Evolutionary conservation across 345 rosid species (phyloP), one percentile per base, ranked within the genome.

Genomic region (Pistacia integerrima): DNA sequence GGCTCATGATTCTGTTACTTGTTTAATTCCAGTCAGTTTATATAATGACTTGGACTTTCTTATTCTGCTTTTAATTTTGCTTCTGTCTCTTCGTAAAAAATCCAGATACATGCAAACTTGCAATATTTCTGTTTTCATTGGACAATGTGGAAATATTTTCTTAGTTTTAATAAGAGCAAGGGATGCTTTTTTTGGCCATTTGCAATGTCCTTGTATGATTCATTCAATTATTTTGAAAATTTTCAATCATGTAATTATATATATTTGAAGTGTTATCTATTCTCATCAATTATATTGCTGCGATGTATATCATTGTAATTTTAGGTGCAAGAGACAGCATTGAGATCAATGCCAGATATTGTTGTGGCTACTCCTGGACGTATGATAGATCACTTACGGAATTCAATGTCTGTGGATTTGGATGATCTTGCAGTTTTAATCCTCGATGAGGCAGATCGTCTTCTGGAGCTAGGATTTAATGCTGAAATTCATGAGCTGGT

Each of bases 281-380:
- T 61, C 51, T 66, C 58, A 59, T 52, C 41, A 41, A 46, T 17
- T 25, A 58, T 67, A 46, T 70, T 64, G 11, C 4, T 30, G 8
- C 78, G 58, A 74, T 58, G 72, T 67, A 13, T 55, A 64, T 61
- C 72, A 75, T 60, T 73, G 35, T 69, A 20, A 41, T 41, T 41
- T 69, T 72, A 96, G 99, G 93, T 84, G 69, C 99, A 96, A 92
- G 97, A 89, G 83, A 82, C 91, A 70, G 93, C 94, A 70, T 84
- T 96, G 83, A 92, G 99, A 81, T 85, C 96, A 20, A 87, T 89
- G 92, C 98, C 99, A 59, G 99, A 96, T 80, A 91, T 96, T 86
- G 97, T 96, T 77, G 98, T 96, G 76, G 99, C 99, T 17, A 92
- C 98, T 76, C 98, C 98, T 71, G 98, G 99, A 41, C 92, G 99